Evolutionary conservation across 2,329 filamentous ascomycete genomes (phyloP).

Genomic region (Pyrenophora seminiperda): DNA sequence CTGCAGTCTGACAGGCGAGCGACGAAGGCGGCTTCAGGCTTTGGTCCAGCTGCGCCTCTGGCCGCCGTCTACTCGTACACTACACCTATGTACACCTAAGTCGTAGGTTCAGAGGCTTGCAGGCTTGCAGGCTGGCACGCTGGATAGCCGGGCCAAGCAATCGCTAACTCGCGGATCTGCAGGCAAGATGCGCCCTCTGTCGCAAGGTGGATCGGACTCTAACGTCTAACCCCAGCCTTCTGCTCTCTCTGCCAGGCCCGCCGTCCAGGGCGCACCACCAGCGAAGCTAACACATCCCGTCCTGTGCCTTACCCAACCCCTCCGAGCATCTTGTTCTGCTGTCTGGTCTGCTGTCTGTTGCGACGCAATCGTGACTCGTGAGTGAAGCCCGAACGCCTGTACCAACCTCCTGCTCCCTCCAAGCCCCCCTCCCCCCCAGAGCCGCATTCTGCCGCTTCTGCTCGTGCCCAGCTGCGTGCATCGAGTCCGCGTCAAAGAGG

Average conservation of each 20-base stretch:
- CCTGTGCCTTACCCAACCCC: conserved; percentile 32
- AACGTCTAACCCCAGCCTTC: conserved; percentile 32
- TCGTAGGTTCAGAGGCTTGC: too few relatives aligned
- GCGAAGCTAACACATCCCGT: conserved; percentile 33
- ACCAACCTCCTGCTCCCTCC: conserved; percentile 16
- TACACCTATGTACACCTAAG: too few relatives aligned
- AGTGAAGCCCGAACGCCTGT: conserved; percentile 32
- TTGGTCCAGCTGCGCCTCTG: conserved; percentile 7
- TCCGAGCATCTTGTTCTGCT: conserved; percentile 40
- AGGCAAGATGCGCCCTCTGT: conserved; percentile 20
- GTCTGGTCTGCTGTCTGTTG: too few relatives aligned
- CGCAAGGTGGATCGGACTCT: conserved; percentile 37
- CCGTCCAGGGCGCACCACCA: conserved; percentile 28
- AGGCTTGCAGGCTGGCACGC: background rate
- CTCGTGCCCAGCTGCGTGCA: conserved; percentile 33
- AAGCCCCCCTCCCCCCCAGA: conserved; percentile 22
- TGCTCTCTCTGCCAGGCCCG: conserved; percentile 23
- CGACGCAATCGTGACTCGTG: conserved; percentile 36
- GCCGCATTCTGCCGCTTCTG: conserved; percentile 35
- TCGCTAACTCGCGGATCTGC: conserved; percentile 22
- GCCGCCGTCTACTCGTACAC: too few relatives aligned
- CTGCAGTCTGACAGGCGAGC: conserved; percentile 23
- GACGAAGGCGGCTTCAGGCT: conserved; percentile 3
- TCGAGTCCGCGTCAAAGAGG: conserved; percentile 30
- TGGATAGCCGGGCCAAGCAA: conserved; percentile 15